Evolutionary conservation across 2,329 filamentous ascomycete species (phyloP).

Genomic region (Lasiodiplodia citricola): DNA sequence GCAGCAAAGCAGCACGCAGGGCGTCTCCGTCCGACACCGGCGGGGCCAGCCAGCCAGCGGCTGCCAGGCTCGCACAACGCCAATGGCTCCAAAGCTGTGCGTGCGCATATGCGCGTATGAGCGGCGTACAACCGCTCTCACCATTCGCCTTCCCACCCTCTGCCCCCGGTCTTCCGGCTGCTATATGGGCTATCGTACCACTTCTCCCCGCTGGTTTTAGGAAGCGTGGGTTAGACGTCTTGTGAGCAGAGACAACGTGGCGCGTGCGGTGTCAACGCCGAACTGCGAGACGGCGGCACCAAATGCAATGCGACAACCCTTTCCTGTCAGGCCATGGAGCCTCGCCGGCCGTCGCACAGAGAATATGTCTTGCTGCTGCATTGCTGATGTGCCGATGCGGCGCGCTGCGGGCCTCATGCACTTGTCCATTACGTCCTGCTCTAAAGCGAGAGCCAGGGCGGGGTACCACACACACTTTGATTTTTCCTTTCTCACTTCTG

Average conservation of each 20-base stretch:
- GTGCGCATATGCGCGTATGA: background rate
- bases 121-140: constrained; percentile 10
- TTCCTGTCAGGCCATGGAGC: constrained; percentile 15
- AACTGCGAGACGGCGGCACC: constrained; percentile 1
- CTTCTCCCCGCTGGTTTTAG: background rate
- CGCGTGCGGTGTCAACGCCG: constrained; percentile 4
- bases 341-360: constrained; percentile 13
- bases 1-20: background rate
- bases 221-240: constrained; percentile 2
- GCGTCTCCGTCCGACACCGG: background rate
- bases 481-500: background rate
- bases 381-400: constrained; percentile 8
- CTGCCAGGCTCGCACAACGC: constrained; percentile 5
- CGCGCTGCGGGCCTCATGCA: constrained; percentile 10
- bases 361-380: constrained; percentile 20
- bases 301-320: constrained; percentile 10
- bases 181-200: constrained; percentile 5
- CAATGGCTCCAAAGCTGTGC: background rate
- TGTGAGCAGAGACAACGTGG: constrained; percentile 21
- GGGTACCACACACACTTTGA: background rate
- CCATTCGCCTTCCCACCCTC: background rate
- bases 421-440: background rate
- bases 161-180: background rate
- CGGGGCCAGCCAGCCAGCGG: background rate
- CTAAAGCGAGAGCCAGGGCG: background rate